Percentiles rank a stretch among this genome's conserved stretches.
Conservation (phyloP, 345 rosid genomes). For the thale cress (Arabidopsis thaliana) region TAIR10.1 NC_003074.8:16758501-16759000, state of each 20-base stretch:
- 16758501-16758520: conserved; percentile 33
- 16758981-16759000: conserved; percentile 15
- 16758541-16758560: conserved; percentile 41
- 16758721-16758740: neutral
- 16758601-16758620: conserved; percentile 30
- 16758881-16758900: conserved; percentile 23
- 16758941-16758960: conserved; percentile 34
- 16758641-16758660: conserved; percentile 32
- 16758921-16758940: conserved; percentile 20
- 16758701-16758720: conserved; percentile 8
- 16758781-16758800: conserved; percentile 5
- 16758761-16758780: neutral
- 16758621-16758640: conserved; percentile 39
- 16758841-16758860: neutral
- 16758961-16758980: conserved; percentile 31
- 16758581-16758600: conserved; percentile 32
- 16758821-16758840: conserved; percentile 20
- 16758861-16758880: conserved; percentile 28
- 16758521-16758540: conserved; percentile 31
- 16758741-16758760: neutral
- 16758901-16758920: conserved; percentile 19
- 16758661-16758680: conserved; percentile 22
- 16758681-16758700: neutral
- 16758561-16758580: conserved; percentile 22
- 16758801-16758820: conserved; percentile 7